Base-by-base conservation (phyloP, 2,329 filamentous ascomycete genomes). In the Hypoxylon sp. region DNA sequence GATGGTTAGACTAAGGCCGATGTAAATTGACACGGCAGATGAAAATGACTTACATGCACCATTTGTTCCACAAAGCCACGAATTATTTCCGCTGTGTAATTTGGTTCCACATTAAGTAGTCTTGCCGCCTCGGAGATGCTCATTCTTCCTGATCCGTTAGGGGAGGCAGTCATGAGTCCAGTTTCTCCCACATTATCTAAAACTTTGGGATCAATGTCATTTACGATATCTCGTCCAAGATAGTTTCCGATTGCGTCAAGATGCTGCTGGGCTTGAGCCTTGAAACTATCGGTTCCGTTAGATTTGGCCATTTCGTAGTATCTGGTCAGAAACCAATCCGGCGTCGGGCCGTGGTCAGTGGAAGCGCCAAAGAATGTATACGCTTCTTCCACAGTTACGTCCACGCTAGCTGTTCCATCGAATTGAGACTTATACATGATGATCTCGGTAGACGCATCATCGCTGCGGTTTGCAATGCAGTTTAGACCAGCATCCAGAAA, bases 391-490 rank as follows among this genome's bases (percentile, higher is more conserved):
- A 76, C 42, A n/a, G 52, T 39, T 31, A 44, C 24, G 15, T 73
- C 68, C 6, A 59, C 46, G 29, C 60, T 11, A 4, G 62, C 56
- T 27, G 64, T 35, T 15, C 66, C 53, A 29, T 78, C 76, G 54
- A 77, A 76, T 19, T 72, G 63, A 6, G 76, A 78, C 37, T 62
- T 74, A 46, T 75, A 75, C 51, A 75, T 71, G 42, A 74, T 72
- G 19, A 79, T 74, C 27, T 70, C 69, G 0, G 72, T 58, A 3
- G 66, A 67, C 0, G 76, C 74, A 21, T 75, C 72, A 46, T 75
- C 72, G 19, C 60, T 70, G 24, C 73, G 70, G n/a, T 74, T 46
- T 5, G 62, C 56, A 31, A 74, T 73, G 27, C 74, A 78, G 15
- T 73, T 66, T 21, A 75, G 61, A 3, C 71, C 76, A 0, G 77